Conservation (phyloP, 2,329 filamentous ascomycete genomes). For the Xylariomycetidae sp. region DNA sequence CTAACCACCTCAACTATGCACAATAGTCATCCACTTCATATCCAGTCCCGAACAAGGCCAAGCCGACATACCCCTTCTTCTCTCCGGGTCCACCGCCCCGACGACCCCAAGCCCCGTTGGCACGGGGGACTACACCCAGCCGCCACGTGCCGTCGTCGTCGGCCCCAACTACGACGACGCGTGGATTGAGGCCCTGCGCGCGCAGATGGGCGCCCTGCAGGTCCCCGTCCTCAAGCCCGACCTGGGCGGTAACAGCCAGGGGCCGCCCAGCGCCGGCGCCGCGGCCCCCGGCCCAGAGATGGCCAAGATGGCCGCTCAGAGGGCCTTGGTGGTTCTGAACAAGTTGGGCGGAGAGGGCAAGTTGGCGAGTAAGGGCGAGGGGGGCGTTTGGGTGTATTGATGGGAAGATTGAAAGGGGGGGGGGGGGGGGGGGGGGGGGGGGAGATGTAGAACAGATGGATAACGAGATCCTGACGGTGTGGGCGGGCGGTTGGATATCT, state of each 20-base stretch:
- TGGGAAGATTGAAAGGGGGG: too few relatives aligned
- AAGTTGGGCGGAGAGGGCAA: constrained; percentile 18
- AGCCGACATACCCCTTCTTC: constrained; percentile 6
- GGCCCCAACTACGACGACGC: constrained; percentile 9
- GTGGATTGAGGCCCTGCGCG: constrained; percentile 7
- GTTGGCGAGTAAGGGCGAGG: constrained; percentile 8
- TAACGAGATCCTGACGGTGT: too few relatives aligned
- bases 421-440: too few relatives aligned
- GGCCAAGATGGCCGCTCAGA: constrained; percentile 5
- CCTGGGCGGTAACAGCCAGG: neutral
- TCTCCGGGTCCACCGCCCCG: constrained; percentile 4
- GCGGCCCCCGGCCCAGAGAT: constrained; percentile 12
- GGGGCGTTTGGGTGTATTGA: constrained; percentile 10
- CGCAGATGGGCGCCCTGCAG: constrained; percentile 3
- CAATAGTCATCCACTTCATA: constrained; percentile 9
- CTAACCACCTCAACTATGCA: too few relatives aligned
- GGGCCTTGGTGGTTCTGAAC: constrained; percentile 19
- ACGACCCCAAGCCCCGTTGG: constrained; percentile 2
- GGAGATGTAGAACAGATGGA: too few relatives aligned
- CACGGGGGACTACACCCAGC: constrained; percentile 4
- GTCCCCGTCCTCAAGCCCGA: constrained; percentile 11
- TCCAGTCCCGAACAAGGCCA: constrained; percentile 5
- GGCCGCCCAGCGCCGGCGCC: neutral
- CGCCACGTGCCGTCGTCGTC: constrained; percentile 10
- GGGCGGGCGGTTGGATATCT: too few relatives aligned